phyloP scores from a whole-genome alignment of 495 filamentous ascomycete species.

The Gamarada debralockiae region DNA sequence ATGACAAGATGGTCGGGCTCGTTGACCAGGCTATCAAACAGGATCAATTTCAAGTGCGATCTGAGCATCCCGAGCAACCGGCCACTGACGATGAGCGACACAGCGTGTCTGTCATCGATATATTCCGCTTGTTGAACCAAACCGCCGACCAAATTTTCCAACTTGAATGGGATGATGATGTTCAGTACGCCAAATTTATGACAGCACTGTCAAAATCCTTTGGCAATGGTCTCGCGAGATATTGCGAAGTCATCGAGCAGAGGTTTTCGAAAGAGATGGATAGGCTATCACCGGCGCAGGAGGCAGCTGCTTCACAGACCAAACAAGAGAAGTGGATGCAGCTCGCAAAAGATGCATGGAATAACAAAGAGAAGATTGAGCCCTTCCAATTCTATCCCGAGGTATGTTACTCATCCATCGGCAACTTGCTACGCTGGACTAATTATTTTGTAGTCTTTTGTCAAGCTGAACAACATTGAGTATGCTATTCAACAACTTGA shows the following conservation, averaged over 20 bases:
- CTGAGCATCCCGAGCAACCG: conserved; percentile 51
- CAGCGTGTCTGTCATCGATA: conserved; percentile 89
- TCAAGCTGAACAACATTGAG: conserved; percentile 97
- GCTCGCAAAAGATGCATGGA: conserved; percentile 93
- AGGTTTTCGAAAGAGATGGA: conserved; percentile 93
- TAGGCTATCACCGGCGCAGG: conserved; percentile 79
- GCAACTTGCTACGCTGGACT: not conserved
- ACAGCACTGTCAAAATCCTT: conserved; percentile 89
- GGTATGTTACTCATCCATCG: conserved; percentile 46
- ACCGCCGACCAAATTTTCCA: conserved; percentile 79
- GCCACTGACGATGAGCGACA: conserved; percentile 82
- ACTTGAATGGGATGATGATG: conserved; percentile 88
- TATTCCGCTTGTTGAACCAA: conserved; percentile 91
- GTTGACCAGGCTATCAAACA: conserved; percentile 88
- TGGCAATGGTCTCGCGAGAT: conserved; percentile 74
- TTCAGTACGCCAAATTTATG: conserved; percentile 96
- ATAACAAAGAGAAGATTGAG: conserved; percentile 88
- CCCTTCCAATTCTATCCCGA: conserved; percentile 97
- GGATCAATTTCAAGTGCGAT: conserved; percentile 72
- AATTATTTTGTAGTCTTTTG: conserved; percentile 63
- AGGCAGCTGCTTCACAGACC: conserved; percentile 68
- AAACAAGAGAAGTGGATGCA: conserved; percentile 89
- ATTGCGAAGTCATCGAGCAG: conserved; percentile 89
- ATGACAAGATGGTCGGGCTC: conserved; percentile 74
- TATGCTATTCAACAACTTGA: conserved; percentile 88